These are phyloP conservation scores for Trichoderma pleuroti DNA, from an alignment of 2,329 filamentous ascomycete genomes.

Conservation along the genomic window DNA sequence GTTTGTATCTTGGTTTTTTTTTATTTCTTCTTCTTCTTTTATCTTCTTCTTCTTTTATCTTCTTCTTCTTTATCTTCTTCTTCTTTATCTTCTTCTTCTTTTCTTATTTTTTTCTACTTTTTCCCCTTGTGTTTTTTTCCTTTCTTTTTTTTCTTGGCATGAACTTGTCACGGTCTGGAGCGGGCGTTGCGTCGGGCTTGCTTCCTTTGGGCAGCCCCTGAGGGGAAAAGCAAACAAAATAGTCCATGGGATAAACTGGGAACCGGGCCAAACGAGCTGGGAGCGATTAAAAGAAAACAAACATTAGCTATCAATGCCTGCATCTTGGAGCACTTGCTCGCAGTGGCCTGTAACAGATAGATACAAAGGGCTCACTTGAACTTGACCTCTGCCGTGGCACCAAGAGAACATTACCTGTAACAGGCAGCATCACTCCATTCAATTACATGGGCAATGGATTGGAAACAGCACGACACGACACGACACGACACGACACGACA, in stretches of 20 bases:
- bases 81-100: background rate
- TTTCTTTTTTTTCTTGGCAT: background rate
- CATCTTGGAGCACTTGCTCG: slow-evolving; percentile 13
- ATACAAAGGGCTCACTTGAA: background rate
- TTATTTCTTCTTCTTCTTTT: background rate
- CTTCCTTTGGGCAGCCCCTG: background rate
- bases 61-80: background rate
- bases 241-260: background rate
- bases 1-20: background rate
- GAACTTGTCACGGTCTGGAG: slow-evolving; percentile 13
- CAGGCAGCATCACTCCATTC: background rate
- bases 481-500: too few relatives aligned
- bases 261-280: background rate
- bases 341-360: slow-evolving; percentile 10
- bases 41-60: background rate
- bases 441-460: background rate
- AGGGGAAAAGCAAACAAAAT: slow-evolving; percentile 1
- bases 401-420: background rate
- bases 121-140: background rate
- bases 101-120: background rate
- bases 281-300: background rate
- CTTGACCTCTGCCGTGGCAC: background rate
- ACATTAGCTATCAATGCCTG: background rate
- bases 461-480: too few relatives aligned
- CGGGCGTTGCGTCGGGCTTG: slow-evolving; percentile 18